Evolutionary conservation across 1,139 yeast species (phyloP).

Genomic region (Sugiyamaella paludigena): DNA sequence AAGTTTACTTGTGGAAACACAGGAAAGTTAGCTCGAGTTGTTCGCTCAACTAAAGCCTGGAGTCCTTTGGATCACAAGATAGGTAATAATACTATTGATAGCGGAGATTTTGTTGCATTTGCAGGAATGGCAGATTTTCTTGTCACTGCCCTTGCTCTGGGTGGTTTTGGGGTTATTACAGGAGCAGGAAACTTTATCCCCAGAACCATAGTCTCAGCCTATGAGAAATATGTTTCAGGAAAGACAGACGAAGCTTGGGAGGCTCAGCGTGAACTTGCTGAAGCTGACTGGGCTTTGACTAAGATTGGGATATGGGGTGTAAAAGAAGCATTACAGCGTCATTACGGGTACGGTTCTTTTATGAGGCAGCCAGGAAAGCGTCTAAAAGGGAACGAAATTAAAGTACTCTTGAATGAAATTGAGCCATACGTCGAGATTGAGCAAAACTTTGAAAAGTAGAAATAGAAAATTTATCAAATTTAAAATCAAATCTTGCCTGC

Average conservation of each 20-base stretch:
- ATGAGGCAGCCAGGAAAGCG: conserved; percentile 9
- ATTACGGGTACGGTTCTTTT: conserved; percentile 9
- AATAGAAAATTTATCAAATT: too few species aligned
- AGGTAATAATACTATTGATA: neutral
- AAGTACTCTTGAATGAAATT: neutral
- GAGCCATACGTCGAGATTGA: neutral
- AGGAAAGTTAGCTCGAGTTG: conserved; percentile 40
- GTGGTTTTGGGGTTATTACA: conserved; percentile 46
- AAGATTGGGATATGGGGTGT: conserved; percentile 12
- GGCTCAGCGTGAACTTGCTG: conserved; percentile 3
- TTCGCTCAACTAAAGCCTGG: conserved; percentile 27
- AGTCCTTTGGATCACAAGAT: conserved; percentile 1
- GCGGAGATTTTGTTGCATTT: conserved; percentile 8
- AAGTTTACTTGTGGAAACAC: conserved; percentile 46
- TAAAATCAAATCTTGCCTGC: too few species aligned
- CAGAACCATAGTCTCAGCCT: conserved; percentile 23
- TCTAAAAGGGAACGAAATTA: neutral
- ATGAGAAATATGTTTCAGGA: neutral
- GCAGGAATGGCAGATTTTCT: conserved; percentile 46
- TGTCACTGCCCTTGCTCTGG: conserved; percentile 44
- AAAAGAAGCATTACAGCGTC: conserved; percentile 6
- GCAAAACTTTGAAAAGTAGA: neutral
- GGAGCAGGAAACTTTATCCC: conserved; percentile 48
- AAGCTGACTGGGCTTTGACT: conserved; percentile 12
- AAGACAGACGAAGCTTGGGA: conserved; percentile 2